Evolutionary conservation across 208 protist genomes (phyloP).

Genomic region (Leishmania lainsoni): DNA sequence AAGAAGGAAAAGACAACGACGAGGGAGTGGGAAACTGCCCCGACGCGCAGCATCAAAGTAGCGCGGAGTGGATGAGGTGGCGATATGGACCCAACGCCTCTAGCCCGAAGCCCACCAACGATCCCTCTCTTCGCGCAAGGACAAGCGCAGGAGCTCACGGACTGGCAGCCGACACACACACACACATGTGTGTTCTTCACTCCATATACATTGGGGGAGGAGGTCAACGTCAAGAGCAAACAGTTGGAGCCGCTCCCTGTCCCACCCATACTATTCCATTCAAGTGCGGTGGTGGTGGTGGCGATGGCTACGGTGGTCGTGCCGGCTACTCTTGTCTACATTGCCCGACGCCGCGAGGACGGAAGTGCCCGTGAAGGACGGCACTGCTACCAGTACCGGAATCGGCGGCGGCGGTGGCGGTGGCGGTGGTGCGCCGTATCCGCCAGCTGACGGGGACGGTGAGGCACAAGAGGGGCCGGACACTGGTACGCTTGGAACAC

Average conservation of each 20-base stretch:
- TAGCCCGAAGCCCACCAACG: not conserved
- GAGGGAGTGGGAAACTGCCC: not conserved
- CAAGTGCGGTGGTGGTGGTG: conserved; percentile 10
- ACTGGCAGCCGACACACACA: not conserved
- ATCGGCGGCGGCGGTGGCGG: conserved; percentile 7
- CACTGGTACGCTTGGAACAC: conserved; percentile 6
- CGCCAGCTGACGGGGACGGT: not conserved
- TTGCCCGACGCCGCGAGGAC: not conserved
- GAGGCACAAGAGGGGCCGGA: conserved; percentile 1
- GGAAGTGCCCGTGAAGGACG: conserved; percentile 13
- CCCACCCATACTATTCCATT: not conserved
- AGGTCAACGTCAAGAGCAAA: not conserved
- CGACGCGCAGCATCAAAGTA: not conserved
- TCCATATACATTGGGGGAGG: not conserved
- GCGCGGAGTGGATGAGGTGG: not conserved
- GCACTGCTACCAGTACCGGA: conserved; percentile 26
- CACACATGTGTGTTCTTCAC: not conserved
- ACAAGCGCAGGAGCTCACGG: not conserved
- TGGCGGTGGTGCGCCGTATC: not conserved
- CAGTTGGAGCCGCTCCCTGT: not conserved
- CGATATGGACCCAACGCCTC: not conserved
- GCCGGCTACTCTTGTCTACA: not conserved
- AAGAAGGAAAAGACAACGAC: not conserved
- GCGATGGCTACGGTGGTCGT: conserved; percentile 2
- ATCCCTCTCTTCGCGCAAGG: not conserved